Evolutionary conservation across 441 rosid species (phyloP).

Genomic region (Jatropha podagrica): DNA sequence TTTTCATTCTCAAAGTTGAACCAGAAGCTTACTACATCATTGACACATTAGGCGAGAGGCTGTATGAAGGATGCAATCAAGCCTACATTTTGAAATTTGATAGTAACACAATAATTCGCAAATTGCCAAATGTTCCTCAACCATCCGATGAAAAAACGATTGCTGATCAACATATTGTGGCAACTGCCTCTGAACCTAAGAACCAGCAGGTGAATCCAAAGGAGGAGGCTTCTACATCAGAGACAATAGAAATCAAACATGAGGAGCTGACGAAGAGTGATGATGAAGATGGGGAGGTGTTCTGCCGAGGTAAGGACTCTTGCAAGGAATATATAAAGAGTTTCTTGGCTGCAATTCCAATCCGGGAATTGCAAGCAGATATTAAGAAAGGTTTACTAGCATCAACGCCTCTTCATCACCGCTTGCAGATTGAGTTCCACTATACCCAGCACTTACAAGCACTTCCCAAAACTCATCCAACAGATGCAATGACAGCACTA

Average conservation of each 20-base stretch:
- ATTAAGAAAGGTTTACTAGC: conserved; percentile 69
- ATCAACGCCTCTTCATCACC: conserved; percentile 69
- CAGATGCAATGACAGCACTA: conserved; percentile 21
- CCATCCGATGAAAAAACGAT: conserved; percentile 41
- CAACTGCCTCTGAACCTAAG: conserved; percentile 28
- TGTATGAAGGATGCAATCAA: conserved; percentile 82
- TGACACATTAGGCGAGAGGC: conserved; percentile 89
- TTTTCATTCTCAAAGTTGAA: conserved; percentile 75
- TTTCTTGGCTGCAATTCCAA: conserved; percentile 88
- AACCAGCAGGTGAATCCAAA: conserved; percentile 18
- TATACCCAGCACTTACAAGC: conserved; percentile 44
- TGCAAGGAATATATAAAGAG: conserved; percentile 93
- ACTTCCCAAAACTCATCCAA: background rate
- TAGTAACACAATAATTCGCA: conserved; percentile 44
- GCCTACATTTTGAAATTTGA: conserved; percentile 88
- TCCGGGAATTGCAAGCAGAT: conserved; percentile 76
- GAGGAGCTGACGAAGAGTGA: conserved; percentile 29
- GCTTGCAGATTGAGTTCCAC: conserved; percentile 84
- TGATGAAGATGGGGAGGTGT: conserved; percentile 38
- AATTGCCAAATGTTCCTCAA: conserved; percentile 31
- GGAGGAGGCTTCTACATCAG: conserved; percentile 29
- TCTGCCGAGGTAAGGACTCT: conserved; percentile 72
- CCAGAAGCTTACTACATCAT: conserved; percentile 79
- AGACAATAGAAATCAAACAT: conserved; percentile 15
- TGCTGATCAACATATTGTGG: conserved; percentile 36